These are phyloP conservation scores for Laburnicola sp. DNA, from an alignment of 2,329 filamentous ascomycete genomes.

Conservation along the genomic window DNA sequence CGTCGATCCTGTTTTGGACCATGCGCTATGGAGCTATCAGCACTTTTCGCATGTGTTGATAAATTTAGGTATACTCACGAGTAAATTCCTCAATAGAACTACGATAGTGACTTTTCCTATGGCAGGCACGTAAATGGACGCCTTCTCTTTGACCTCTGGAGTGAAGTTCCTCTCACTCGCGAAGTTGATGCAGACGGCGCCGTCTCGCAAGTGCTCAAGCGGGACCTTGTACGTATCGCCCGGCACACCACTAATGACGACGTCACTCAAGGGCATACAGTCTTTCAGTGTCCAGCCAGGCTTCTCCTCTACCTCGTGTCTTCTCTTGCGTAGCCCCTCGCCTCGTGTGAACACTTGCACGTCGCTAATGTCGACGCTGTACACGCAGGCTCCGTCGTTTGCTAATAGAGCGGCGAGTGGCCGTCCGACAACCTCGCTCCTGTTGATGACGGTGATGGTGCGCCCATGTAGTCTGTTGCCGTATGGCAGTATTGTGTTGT, in stretches of 20 bases:
- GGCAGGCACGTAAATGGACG: slow-evolving; percentile 93
- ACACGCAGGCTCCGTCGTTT: slow-evolving; percentile 94
- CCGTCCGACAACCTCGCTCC: slow-evolving; percentile 91
- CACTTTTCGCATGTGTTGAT: neutral
- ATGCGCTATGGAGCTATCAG: slow-evolving; percentile 45
- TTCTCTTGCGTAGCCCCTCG: slow-evolving; percentile 78
- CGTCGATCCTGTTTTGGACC: slow-evolving; percentile 48
- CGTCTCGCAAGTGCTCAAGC: slow-evolving; percentile 78
- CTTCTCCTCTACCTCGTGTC: slow-evolving; percentile 86
- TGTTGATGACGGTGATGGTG: slow-evolving; percentile 94
- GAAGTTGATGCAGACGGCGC: slow-evolving; percentile 98
- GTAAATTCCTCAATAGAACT: slow-evolving; percentile 81
- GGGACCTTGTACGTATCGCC: slow-evolving; percentile 88
- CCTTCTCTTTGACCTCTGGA: slow-evolving; percentile 88
- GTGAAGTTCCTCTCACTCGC: slow-evolving; percentile 94
- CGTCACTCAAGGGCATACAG: slow-evolving; percentile 84
- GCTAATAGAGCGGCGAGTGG: slow-evolving; percentile 90
- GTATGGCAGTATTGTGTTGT: slow-evolving; percentile 90
- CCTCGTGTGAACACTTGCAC: slow-evolving; percentile 92
- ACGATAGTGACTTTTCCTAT: slow-evolving; percentile 98
- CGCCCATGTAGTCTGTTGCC: slow-evolving; percentile 92
- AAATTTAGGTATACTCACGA: slow-evolving; percentile 61
- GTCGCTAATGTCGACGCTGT: slow-evolving; percentile 89
- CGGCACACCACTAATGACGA: slow-evolving; percentile 92
- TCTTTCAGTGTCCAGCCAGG: slow-evolving; percentile 78